Conservation (phyloP, 345 rosid genomes). For the Euphorbia pulcherrima region DNA sequence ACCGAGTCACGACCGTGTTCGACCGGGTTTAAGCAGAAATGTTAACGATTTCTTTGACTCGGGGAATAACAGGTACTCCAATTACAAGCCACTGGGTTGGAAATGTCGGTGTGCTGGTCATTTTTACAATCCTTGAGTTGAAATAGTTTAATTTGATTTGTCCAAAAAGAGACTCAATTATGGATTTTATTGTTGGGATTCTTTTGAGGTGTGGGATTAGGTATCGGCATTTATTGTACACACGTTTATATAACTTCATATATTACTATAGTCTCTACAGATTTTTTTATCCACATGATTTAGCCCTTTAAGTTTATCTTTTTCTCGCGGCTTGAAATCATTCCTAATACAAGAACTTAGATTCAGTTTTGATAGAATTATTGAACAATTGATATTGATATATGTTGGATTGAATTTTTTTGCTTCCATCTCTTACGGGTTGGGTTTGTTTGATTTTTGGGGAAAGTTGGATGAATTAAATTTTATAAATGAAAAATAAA, state of each 20-base stretch:
- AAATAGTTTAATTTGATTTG: no score
- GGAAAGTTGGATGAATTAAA: no score
- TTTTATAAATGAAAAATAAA: no score
- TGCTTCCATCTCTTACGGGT: no score
- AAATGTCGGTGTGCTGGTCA: slow-evolving; percentile 71
- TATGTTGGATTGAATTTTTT: no score
- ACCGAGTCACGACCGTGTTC: slow-evolving; percentile 31
- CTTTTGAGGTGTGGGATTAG: slow-evolving; percentile 4
- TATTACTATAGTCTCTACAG: not conserved
- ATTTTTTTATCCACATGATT: no score
- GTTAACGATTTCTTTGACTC: slow-evolving; percentile 27
- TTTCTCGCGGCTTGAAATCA: no score
- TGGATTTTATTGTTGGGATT: not conserved
- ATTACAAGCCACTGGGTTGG: slow-evolving; percentile 95
- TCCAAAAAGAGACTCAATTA: not conserved
- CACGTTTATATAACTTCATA: not conserved
- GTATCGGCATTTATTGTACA: not conserved
- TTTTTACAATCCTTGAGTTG: slow-evolving; percentile 60
- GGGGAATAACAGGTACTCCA: slow-evolving; percentile 58
- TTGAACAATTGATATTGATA: no score
- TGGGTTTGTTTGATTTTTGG: no score
- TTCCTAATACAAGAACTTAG: no score
- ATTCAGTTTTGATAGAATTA: no score
- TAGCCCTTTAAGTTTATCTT: no score
- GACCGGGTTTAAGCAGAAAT: slow-evolving; percentile 9